A percentile compares a stretch with the other conserved stretches of the same genome.
Conservation (phyloP, 164 flowering plant genomes). For the grape (Vitis vinifera) region DNA sequence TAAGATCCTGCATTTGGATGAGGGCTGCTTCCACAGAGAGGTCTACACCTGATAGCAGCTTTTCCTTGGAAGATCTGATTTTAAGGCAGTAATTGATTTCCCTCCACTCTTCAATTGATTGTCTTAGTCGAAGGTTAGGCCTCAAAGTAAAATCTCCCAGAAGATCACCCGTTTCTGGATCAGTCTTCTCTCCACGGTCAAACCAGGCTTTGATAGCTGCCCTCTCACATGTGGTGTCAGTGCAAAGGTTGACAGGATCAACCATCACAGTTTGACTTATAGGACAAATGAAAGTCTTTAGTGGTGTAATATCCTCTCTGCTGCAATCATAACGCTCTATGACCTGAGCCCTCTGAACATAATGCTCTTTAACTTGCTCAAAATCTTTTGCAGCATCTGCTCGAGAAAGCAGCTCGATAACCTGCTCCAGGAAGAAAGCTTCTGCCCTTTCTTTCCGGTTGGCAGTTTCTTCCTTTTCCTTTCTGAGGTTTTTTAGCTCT, state of each 20-base stretch:
- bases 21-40: constrained; percentile 45
- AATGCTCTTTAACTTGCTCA: constrained; percentile 49
- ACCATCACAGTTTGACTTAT: constrained; percentile 50
- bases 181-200: constrained; percentile 43
- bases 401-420: constrained; percentile 60
- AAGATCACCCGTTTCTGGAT: constrained; percentile 54
- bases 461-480: constrained; percentile 71
- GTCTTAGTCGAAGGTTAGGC: constrained; percentile 58
- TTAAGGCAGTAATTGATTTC: constrained; percentile 68
- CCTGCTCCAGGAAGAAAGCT: constrained; percentile 59
- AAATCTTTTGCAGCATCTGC: constrained; percentile 77
- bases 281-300: constrained; percentile 55
- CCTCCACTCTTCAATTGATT: constrained; percentile 75
- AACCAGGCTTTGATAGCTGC: constrained; percentile 57
- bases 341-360: constrained; percentile 40
- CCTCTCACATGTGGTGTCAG: constrained; percentile 71
- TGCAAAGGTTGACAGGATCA: constrained; percentile 77
- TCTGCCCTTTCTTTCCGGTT: constrained; percentile 56
- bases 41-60: constrained; percentile 35
- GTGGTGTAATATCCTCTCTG: constrained; percentile 49
- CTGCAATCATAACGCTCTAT: constrained; percentile 37
- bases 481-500: constrained; percentile 58
- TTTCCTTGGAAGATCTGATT: constrained; percentile 50
- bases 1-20: constrained; percentile 45
- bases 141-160: constrained; percentile 56